Conservation (phyloP, 768 basidiomycete genomes). For the Tulasnella sp. region DNA sequence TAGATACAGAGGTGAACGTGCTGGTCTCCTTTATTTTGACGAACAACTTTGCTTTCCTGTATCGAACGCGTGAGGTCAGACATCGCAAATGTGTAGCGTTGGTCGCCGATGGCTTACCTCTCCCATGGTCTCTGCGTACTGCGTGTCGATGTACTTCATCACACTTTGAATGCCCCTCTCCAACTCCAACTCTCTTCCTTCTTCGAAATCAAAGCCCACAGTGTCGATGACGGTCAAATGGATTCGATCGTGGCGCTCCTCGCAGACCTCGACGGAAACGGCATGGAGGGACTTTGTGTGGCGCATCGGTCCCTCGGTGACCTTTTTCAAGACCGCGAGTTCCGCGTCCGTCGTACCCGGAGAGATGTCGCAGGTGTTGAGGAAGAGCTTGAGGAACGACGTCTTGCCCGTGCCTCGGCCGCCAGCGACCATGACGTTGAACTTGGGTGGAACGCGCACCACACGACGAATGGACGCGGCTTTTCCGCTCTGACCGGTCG, state of each 20-base stretch:
- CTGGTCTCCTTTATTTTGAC: slow-evolving; percentile 78
- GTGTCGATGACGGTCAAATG: slow-evolving; percentile 76
- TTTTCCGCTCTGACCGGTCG: background rate
- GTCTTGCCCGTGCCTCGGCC: slow-evolving; percentile 66
- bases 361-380: slow-evolving; percentile 77
- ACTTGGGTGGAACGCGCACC: slow-evolving; percentile 56
- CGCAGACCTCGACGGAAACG: slow-evolving; percentile 70
- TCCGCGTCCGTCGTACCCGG: slow-evolving; percentile 68
- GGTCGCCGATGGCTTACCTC: slow-evolving; percentile 37
- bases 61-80: too few species aligned
- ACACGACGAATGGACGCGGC: slow-evolving; percentile 44
- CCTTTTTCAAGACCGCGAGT: slow-evolving; percentile 47
- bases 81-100: background rate
- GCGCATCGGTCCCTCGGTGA: slow-evolving; percentile 48
- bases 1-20: slow-evolving; percentile 82
- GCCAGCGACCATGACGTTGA: slow-evolving; percentile 46
- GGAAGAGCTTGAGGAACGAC: slow-evolving; percentile 61
- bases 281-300: slow-evolving; percentile 50
- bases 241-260: slow-evolving; percentile 69
- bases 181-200: slow-evolving; percentile 61
- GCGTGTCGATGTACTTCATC: slow-evolving; percentile 67
- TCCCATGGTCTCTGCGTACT: slow-evolving; percentile 77
- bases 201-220: slow-evolving; percentile 66
- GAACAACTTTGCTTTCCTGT: slow-evolving; percentile 82
- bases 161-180: slow-evolving; percentile 66